Base-by-base conservation (phyloP, 371 early-diverging fungal species). In the Mucor piriformis region DNA sequence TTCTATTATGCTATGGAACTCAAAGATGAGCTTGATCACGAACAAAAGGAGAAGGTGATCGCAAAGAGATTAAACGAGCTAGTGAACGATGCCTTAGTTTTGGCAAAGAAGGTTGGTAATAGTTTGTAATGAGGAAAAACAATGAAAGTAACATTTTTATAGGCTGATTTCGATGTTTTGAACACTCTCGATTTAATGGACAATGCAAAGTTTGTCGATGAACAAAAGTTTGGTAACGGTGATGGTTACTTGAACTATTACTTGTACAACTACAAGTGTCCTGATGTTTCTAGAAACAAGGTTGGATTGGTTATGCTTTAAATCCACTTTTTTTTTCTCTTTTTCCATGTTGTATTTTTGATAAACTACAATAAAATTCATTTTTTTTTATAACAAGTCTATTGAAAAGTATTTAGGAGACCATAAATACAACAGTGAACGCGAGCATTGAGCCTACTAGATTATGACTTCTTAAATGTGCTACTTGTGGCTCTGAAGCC, bases 181-280 rank as follows among this genome's bases (percentile, higher is more conserved):
- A n/a, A n/a, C n/a, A n/a, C n/a, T n/a, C n/a, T n/a, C n/a, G 87
- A 92, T 58, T 73, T 94, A 65, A 87, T 93, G 89, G 92, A 94
- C 54, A 95, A 95, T 77, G 59, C 72, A 0, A 50, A 73, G 58
- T 89, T 92, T 63, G 75, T 92, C 1, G 83, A 89, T 0, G 89
- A 92, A 21, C 88, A 95, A 51, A 91, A 91, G 71, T 98, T 98
- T 72, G 93, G 92, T 29, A 82, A 84, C 24, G 99, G 99, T 38
- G 96, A 97, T 65, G 99, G 99, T 4, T 76, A 81, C 61, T 79
- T 98, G 57, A n/a, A n/a, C n/a, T n/a, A n/a, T n/a, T n/a, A n/a
- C 69, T 70, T 97, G 63, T 98, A 93, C 81, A 98, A 98, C 79
- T 98, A 93, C 88, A 79, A 83, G 61, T 90, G 92, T 51, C 84